These are phyloP conservation scores for Clarireedia hainanense DNA, from an alignment of 2,329 filamentous ascomycete species.

Conservation along the genomic window DNA sequence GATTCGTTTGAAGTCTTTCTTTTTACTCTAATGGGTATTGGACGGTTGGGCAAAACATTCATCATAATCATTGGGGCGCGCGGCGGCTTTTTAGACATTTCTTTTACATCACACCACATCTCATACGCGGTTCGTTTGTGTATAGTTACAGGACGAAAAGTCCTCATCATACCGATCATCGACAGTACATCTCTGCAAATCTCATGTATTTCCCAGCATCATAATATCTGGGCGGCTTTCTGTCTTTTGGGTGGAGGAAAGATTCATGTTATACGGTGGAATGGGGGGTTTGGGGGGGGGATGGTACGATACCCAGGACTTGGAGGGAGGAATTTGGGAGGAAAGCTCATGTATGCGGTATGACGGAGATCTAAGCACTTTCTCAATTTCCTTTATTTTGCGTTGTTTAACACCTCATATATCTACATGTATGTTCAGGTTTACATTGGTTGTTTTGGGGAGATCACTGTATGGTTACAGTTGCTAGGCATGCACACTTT, in stretches of 20 bases:
- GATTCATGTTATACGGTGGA: neutral
- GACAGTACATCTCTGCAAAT: neutral
- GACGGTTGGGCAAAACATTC: neutral
- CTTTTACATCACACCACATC: neutral
- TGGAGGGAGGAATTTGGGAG: neutral
- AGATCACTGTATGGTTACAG: neutral
- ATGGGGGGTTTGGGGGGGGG: neutral
- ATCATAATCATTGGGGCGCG: neutral
- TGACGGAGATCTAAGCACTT: neutral
- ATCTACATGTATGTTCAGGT: neutral
- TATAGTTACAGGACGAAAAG: neutral
- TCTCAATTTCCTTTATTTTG: neutral
- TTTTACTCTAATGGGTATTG: neutral
- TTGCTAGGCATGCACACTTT: neutral
- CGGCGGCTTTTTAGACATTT: neutral
- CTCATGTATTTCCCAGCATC: neutral
- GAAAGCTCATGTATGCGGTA: neutral
- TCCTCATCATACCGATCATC: neutral
- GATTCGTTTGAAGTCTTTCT: slow-evolving; percentile 6
- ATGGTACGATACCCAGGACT: neutral
- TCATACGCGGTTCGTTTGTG: neutral
- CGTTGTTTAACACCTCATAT: neutral
- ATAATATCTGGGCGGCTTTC: neutral
- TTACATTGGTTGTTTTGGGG: neutral
- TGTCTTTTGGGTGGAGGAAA: neutral